Evolutionary conservation across 1,284 basidiomycete species (phyloP).

Genomic region (Coriolopsis trogii): DNA sequence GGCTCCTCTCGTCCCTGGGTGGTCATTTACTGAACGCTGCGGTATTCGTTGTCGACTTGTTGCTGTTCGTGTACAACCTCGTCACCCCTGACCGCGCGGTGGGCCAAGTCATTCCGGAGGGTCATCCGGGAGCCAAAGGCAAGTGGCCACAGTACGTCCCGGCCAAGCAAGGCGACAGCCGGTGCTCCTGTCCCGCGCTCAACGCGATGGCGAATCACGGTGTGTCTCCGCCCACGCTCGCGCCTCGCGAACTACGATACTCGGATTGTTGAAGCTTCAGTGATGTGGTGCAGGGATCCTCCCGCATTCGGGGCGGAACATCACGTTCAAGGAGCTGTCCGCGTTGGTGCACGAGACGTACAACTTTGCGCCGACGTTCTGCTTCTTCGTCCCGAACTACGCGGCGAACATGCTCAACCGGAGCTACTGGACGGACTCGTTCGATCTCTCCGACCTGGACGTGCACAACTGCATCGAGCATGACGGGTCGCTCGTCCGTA

Average conservation of each 20-base stretch:
- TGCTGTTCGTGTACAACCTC: constrained; percentile 57
- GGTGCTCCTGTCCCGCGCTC: constrained; percentile 69
- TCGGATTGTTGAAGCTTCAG: too few species aligned
- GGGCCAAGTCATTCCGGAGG: constrained; percentile 57
- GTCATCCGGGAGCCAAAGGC: constrained; percentile 62
- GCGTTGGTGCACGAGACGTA: constrained; percentile 52
- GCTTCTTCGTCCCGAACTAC: constrained; percentile 60
- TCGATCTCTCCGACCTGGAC: constrained; percentile 66
- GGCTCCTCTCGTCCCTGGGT: constrained; percentile 18
- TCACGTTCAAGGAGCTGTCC: constrained; percentile 62
- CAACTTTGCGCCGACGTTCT: constrained; percentile 72
- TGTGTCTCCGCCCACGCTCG: too few species aligned
- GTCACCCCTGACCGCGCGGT: constrained; percentile 50
- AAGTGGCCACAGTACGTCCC: constrained; percentile 69
- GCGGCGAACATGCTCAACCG: constrained; percentile 59
- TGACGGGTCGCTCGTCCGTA: constrained; percentile 71
- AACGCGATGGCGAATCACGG: constrained; percentile 80
- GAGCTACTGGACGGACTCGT: constrained; percentile 55
- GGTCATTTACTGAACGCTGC: constrained; percentile 15
- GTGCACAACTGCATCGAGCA: constrained; percentile 80
- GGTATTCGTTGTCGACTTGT: constrained; percentile 43
- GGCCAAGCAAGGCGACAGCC: constrained; percentile 62
- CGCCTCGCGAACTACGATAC: too few species aligned
- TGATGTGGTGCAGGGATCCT: constrained; percentile 65
- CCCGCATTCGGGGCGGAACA: constrained; percentile 63